Evolutionary conservation across 2,329 filamentous ascomycete species (phyloP).

Genomic region (Aspergillus amoenus): DNA sequence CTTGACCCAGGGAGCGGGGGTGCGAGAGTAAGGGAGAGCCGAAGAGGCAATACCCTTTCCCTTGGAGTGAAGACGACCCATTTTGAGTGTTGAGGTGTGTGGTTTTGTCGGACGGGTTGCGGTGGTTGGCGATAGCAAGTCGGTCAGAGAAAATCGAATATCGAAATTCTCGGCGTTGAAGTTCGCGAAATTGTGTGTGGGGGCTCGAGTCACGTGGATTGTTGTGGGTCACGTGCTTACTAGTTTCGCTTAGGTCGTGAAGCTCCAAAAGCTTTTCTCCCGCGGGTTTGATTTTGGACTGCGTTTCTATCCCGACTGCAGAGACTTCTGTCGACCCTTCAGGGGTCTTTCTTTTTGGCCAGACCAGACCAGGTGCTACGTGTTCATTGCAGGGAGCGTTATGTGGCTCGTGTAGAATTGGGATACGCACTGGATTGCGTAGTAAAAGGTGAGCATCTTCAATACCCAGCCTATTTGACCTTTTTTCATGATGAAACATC

Average conservation of each 20-base stretch:
- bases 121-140: conserved; percentile 29
- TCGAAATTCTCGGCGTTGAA: conserved; percentile 7
- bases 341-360: background rate
- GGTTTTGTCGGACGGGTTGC: conserved; percentile 19
- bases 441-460: conserved; percentile 29
- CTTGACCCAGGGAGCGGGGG: conserved; percentile 93
- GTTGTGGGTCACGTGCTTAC: conserved; percentile 35
- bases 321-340: background rate
- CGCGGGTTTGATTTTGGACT: conserved; percentile 6
- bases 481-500: conserved; percentile 68
- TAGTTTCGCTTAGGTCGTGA: conserved; percentile 19
- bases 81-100: conserved; percentile 30
- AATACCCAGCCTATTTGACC: conserved; percentile 10
- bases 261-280: conserved; percentile 2
- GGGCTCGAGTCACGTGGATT: conserved; percentile 11
- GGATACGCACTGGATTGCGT: background rate
- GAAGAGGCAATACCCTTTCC: conserved; percentile 98
- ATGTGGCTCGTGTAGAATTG: conserved; percentile 5
- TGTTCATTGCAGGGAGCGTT: background rate
- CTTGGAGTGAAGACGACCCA: conserved; percentile 93
- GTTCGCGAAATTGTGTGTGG: conserved; percentile 9
- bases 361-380: background rate
- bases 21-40: conserved; percentile 95
- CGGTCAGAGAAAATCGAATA: conserved; percentile 5
- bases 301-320: conserved; percentile 6